Conservation (phyloP, 2,329 filamentous ascomycete genomes). For the Aspergillus sp. region DNA sequence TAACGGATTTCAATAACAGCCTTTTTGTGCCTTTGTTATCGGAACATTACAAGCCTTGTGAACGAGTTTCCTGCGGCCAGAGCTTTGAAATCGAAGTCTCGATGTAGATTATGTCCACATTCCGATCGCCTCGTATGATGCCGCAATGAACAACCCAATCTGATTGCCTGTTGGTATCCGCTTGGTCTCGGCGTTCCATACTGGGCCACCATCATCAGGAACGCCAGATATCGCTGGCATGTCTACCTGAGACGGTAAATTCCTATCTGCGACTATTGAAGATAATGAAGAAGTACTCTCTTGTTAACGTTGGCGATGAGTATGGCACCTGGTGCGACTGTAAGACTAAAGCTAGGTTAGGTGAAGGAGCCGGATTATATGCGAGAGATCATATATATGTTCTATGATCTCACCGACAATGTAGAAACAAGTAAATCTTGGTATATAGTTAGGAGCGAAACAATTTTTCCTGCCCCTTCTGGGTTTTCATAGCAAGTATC, state of each 20-base stretch:
- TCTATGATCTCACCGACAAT: neutral
- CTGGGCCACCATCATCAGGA: neutral
- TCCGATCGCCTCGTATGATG: neutral
- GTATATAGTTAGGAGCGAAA: neutral
- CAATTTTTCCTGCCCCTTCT: neutral
- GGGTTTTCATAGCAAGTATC: neutral
- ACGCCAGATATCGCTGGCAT: neutral
- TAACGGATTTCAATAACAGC: slow-evolving; percentile 35
- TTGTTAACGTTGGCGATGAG: neutral
- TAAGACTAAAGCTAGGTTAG: neutral
- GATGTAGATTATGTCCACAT: neutral
- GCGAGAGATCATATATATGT: no score
- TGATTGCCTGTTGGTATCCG: neutral
- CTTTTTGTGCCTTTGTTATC: slow-evolving; percentile 46
- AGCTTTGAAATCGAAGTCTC: neutral
- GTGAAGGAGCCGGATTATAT: neutral
- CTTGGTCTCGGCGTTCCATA: neutral
- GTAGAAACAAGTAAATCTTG: neutral
- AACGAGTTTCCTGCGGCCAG: neutral
- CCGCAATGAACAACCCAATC: neutral
- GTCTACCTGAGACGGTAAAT: neutral
- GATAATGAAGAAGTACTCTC: neutral
- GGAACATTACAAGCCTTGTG: neutral
- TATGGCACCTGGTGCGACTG: neutral
- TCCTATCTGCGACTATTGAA: neutral